A percentile compares a stretch with the other conserved stretches of the same genome.
phyloP scores from a whole-genome alignment of 2,329 filamentous ascomycete genomes.

The Byssothecium circinans region DNA sequence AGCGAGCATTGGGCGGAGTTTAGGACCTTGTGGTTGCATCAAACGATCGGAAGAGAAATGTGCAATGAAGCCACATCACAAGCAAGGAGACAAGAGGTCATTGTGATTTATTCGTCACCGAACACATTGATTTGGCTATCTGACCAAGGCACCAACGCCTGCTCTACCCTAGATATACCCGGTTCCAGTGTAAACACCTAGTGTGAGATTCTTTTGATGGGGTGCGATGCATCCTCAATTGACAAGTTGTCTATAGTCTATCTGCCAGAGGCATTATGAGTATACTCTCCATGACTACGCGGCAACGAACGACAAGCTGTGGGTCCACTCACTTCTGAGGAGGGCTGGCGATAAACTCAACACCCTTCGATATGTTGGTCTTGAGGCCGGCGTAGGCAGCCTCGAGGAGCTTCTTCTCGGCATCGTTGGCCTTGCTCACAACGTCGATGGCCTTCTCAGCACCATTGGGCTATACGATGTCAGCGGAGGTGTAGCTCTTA shows the following conservation, averaged over 20 bases:
- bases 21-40: not conserved
- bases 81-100: not conserved
- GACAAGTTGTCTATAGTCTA: slow-evolving; percentile 17
- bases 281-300: slow-evolving; percentile 3
- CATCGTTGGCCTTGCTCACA: slow-evolving; percentile 73
- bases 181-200: not conserved
- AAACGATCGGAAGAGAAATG: not conserved
- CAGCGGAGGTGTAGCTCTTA: slow-evolving; percentile 11
- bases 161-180: not conserved
- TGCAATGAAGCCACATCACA: not conserved
- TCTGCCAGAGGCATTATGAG: slow-evolving; percentile 14
- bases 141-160: not conserved
- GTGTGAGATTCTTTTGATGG: not conserved
- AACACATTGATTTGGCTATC: not conserved
- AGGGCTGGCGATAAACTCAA: slow-evolving; percentile 85
- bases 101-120: not conserved
- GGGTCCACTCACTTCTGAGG: slow-evolving; percentile 49
- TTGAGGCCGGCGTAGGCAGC: slow-evolving; percentile 76
- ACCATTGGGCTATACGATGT: slow-evolving; percentile 67
- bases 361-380: slow-evolving; percentile 92
- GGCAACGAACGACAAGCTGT: not conserved
- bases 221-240: not conserved
- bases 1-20: slow-evolving; percentile 40
- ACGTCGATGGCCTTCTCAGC: slow-evolving; percentile 84
- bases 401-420: slow-evolving; percentile 86